phyloP scores from a whole-genome alignment of 2,329 filamentous ascomycete species.

The Acephala macrosclerotiorum region DNA sequence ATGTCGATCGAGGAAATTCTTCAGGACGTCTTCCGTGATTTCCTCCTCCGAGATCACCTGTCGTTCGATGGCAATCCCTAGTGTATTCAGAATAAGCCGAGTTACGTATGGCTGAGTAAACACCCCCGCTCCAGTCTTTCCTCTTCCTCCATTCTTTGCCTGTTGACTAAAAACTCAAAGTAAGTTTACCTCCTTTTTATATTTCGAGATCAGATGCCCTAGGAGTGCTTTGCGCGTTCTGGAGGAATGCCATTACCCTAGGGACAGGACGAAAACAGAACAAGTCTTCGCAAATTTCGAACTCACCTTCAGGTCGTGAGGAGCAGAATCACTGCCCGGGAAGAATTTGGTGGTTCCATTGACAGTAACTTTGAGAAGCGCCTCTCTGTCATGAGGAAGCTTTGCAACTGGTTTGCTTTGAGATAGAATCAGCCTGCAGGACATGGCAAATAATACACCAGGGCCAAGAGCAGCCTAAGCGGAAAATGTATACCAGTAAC shows the following conservation, averaged over 20 bases:
- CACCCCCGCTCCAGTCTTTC: slow-evolving; percentile 71
- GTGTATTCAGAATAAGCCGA: slow-evolving; percentile 67
- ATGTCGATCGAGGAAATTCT: slow-evolving; percentile 60
- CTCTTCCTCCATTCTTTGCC: slow-evolving; percentile 64
- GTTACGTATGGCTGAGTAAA: slow-evolving; percentile 80
- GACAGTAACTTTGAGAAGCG: slow-evolving; percentile 62
- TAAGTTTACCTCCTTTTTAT: no score
- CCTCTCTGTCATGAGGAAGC: slow-evolving; percentile 57
- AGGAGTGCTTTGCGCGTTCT: no score
- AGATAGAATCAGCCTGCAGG: slow-evolving; percentile 44
- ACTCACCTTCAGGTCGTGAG: slow-evolving; percentile 58
- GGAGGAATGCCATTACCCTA: no score
- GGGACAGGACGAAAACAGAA: no score
- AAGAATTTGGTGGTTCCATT: slow-evolving; percentile 73
- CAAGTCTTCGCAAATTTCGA: no score
- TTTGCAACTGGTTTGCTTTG: slow-evolving; percentile 59
- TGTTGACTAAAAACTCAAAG: no score
- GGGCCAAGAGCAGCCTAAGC: background rate
- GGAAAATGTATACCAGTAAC: slow-evolving; percentile 59
- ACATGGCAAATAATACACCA: no score
- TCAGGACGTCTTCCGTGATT: slow-evolving; percentile 62
- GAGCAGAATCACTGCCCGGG: slow-evolving; percentile 67
- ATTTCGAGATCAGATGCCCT: no score
- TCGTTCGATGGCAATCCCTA: slow-evolving; percentile 67
- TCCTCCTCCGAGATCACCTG: slow-evolving; percentile 58